These are phyloP conservation scores for Yamadazyma atmosphaerica DNA, from an alignment of 1,139 yeast species.

Conservation along the genomic window DNA sequence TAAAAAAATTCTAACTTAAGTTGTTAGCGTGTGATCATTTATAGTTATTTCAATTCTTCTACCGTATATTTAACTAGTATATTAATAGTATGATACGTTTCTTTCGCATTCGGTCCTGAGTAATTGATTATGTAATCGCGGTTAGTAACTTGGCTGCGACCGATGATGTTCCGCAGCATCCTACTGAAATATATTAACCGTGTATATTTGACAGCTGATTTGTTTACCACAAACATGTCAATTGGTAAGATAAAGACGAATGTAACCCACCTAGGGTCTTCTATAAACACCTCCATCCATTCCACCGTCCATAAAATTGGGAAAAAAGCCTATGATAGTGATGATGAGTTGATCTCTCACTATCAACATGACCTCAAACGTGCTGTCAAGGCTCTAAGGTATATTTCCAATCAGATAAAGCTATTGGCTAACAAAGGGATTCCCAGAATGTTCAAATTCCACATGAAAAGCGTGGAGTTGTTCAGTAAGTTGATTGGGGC, in stretches of 20 bases:
- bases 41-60: background rate
- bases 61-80: background rate
- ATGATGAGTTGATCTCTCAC: conserved; percentile 42
- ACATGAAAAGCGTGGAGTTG: conserved; percentile 30
- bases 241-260: conserved; percentile 13
- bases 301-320: conserved; percentile 13
- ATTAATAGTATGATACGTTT: background rate
- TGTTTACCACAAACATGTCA: conserved; percentile 10
- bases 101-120: too few relatives aligned
- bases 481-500: conserved; percentile 38
- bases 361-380: conserved; percentile 47
- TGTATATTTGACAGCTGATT: too few relatives aligned
- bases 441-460: conserved; percentile 36
- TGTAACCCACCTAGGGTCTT: conserved; percentile 10
- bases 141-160: background rate
- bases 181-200: too few relatives aligned
- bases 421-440: conserved; percentile 34
- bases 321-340: conserved; percentile 29
- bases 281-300: conserved; percentile 10
- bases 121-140: background rate
- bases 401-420: conserved; percentile 34
- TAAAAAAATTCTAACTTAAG: too few relatives aligned
- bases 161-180: conserved; percentile 1
- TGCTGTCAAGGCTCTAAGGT: conserved; percentile 45
- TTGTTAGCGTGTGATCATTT: background rate